Conservation (phyloP, 805 yeast genomes). For the Ogataea kodamae region DNA sequence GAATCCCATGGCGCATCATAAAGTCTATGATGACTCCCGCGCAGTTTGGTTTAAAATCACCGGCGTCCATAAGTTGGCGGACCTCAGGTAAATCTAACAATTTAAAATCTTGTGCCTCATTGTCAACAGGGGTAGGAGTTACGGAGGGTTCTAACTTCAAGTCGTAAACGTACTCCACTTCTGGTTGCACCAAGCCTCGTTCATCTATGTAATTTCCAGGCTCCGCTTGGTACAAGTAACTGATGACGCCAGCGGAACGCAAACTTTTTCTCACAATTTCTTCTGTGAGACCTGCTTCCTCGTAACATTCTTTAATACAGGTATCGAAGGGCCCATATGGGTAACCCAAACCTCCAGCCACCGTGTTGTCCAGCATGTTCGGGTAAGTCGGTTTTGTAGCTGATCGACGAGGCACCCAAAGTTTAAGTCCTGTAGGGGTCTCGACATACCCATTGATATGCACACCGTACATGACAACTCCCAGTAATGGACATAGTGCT, state of each 20-base stretch:
- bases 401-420: constrained; percentile 88
- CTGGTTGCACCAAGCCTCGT: constrained; percentile 76
- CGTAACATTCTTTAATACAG: constrained; percentile 77
- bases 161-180: constrained; percentile 79
- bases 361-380: constrained; percentile 84
- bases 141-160: constrained; percentile 47
- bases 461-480: constrained; percentile 86
- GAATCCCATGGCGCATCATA: constrained; percentile 74
- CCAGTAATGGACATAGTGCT: constrained; percentile 74
- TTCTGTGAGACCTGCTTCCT: constrained; percentile 78
- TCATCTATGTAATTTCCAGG: constrained; percentile 37
- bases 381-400: constrained; percentile 83
- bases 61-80: constrained; percentile 41
- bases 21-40: constrained; percentile 78
- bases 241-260: constrained; percentile 58
- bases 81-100: constrained; percentile 63
- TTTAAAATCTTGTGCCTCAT: constrained; percentile 72
- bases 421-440: constrained; percentile 33
- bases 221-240: constrained; percentile 53
- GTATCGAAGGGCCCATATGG: constrained; percentile 77
- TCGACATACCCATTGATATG: constrained; percentile 77
- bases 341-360: constrained; percentile 91
- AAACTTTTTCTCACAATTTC: constrained; percentile 46
- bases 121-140: constrained; percentile 59
- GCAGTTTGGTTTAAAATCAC: constrained; percentile 88